Evolutionary conservation across 208 protist species (phyloP).

Genomic region (Tritrichomonas musculus): DNA sequence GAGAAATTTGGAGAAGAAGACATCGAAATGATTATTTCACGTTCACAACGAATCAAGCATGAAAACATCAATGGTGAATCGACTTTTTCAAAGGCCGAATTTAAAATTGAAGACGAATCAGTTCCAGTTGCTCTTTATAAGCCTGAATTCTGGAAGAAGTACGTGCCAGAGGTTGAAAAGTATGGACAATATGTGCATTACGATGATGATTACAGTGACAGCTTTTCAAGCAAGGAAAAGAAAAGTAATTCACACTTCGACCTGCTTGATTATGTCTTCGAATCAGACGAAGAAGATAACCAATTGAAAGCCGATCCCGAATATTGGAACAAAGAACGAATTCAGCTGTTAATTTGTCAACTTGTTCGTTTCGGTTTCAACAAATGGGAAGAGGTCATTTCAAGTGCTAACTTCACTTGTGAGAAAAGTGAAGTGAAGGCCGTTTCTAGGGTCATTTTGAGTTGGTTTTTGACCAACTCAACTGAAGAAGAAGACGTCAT

Average conservation of each 20-base stretch:
- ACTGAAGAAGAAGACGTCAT: not conserved
- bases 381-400: not conserved
- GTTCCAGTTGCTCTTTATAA: not conserved
- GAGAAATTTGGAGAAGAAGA: constrained; percentile 24
- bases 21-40: constrained; percentile 30
- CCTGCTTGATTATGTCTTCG: too few relatives aligned
- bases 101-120: not conserved
- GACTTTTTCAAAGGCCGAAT: not conserved
- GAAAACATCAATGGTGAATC: not conserved
- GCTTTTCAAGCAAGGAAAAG: too few relatives aligned
- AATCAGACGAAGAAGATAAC: too few relatives aligned
- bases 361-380: not conserved
- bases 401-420: not conserved
- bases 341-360: too few relatives aligned
- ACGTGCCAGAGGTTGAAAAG: not conserved
- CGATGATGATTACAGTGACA: too few relatives aligned
- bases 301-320: too few relatives aligned
- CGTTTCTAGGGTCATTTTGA: not conserved
- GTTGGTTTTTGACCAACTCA: not conserved
- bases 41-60: not conserved
- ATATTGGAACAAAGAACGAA: too few relatives aligned
- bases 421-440: not conserved
- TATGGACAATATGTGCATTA: too few relatives aligned
- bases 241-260: too few relatives aligned
- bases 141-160: not conserved